Evolutionary conservation across 495 filamentous ascomycete genomes (phyloP).

Genomic region (Entonaema liquescens): DNA sequence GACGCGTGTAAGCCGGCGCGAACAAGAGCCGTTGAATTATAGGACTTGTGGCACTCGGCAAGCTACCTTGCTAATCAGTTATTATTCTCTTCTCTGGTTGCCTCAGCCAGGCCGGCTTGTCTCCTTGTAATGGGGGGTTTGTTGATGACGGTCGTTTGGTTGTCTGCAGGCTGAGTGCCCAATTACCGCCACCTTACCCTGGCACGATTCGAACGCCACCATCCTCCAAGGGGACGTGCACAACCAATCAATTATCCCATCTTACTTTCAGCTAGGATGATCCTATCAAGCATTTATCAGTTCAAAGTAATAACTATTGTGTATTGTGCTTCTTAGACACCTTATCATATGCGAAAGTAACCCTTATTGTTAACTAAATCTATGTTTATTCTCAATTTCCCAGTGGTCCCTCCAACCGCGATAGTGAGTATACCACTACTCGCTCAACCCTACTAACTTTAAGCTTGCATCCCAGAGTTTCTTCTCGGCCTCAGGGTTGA

Average conservation of each 20-base stretch:
- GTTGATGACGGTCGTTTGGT: not conserved
- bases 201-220: not conserved
- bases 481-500: constrained; percentile 15
- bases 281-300: not conserved
- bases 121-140: not conserved
- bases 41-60: not conserved
- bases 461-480: constrained; percentile 22
- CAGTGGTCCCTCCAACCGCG: not conserved
- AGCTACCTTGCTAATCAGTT: not conserved
- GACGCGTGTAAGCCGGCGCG: not conserved
- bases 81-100: not conserved
- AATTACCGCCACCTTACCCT: not conserved
- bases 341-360: too few relatives aligned
- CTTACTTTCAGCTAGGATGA: not conserved
- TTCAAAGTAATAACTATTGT: too few relatives aligned
- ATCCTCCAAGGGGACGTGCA: too few relatives aligned
- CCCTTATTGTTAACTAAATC: too few relatives aligned
- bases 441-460: constrained; percentile 4
- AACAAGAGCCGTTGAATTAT: not conserved
- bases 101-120: not conserved
- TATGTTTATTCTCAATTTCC: too few relatives aligned
- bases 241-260: too few relatives aligned
- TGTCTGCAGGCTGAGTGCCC: not conserved
- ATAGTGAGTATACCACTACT: not conserved
- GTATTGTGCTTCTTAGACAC: too few relatives aligned